These are phyloP conservation scores for Fusarium begoniae DNA, from an alignment of 2,329 filamentous ascomycete species.

Conservation along the genomic window DNA sequence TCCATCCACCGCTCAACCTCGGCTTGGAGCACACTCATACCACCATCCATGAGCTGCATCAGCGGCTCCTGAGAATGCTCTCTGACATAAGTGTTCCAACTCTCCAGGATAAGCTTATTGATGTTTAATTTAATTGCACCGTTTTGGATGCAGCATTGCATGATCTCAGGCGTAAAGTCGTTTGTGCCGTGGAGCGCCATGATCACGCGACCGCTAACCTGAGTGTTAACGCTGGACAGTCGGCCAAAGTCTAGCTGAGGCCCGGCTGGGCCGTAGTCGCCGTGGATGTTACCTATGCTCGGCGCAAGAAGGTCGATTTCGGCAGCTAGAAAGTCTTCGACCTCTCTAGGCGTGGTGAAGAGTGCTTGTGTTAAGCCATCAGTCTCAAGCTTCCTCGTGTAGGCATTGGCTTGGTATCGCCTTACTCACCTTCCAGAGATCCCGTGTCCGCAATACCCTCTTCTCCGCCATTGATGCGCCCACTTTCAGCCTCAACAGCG, in stretches of 20 bases:
- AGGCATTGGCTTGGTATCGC: not conserved
- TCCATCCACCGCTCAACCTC: conserved; percentile 35
- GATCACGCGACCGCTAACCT: conserved; percentile 52
- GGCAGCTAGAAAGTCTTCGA: conserved; percentile 74
- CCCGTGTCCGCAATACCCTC: conserved; percentile 73
- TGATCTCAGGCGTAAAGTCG: conserved; percentile 59
- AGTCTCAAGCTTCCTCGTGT: not conserved
- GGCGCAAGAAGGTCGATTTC: conserved; percentile 80
- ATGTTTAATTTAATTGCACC: conserved; percentile 68
- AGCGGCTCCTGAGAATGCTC: conserved; percentile 8
- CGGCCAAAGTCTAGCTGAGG: conserved; percentile 65
- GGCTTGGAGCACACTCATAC: conserved; percentile 17
- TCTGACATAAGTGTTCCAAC: conserved; percentile 13
- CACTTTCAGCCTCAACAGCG: conserved; percentile 30
- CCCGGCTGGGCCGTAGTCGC: conserved; percentile 73
- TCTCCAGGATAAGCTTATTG: conserved; percentile 61
- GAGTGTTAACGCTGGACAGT: conserved; percentile 49
- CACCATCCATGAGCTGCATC: conserved; percentile 20
- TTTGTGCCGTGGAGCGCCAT: conserved; percentile 66
- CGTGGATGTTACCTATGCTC: conserved; percentile 80
- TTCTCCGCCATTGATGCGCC: conserved; percentile 59
- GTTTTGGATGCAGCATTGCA: conserved; percentile 59
- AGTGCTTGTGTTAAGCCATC: conserved; percentile 2
- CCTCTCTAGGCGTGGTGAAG: conserved; percentile 74
- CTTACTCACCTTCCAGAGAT: conserved; percentile 52